These are phyloP conservation scores for Picea sitchensis DNA, from an alignment of 75 land plant species.

Conservation along the genomic window DNA sequence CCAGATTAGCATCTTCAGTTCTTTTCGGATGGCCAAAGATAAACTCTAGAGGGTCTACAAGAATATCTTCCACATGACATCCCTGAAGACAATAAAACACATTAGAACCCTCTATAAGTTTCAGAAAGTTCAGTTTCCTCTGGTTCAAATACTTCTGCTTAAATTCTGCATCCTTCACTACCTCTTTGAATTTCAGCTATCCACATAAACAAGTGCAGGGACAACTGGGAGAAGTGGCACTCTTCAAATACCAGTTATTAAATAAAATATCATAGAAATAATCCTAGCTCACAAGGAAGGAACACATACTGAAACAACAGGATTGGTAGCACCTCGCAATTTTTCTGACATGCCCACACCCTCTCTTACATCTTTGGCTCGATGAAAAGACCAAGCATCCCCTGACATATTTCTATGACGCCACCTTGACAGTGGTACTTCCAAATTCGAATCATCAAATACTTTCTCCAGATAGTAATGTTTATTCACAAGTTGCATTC, in stretches of 20 bases:
- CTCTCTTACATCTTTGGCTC: neutral
- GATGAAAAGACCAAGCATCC: slow-evolving; percentile 8
- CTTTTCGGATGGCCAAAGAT: slow-evolving; percentile 27
- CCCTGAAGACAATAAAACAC: slow-evolving; percentile 9
- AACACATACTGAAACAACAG: neutral
- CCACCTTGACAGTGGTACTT: slow-evolving; percentile 39
- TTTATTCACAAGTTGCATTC: slow-evolving; percentile 36
- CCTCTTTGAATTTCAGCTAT: neutral
- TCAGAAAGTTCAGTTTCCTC: slow-evolving; percentile 6
- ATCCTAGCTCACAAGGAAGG: neutral
- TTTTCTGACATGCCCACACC: neutral
- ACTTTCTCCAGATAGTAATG: slow-evolving; percentile 45
- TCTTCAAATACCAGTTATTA: neutral
- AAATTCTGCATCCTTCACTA: neutral
- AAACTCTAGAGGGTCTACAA: slow-evolving; percentile 42
- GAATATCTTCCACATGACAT: slow-evolving; percentile 8
- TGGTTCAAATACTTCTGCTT: neutral
- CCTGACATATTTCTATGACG: slow-evolving; percentile 28
- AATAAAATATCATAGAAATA: neutral
- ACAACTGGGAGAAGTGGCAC: neutral
- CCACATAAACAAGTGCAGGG: neutral
- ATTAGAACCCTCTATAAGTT: neutral
- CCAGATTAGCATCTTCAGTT: slow-evolving; percentile 18
- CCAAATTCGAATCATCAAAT: slow-evolving; percentile 34
- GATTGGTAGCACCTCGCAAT: neutral